These are phyloP conservation scores for Parascedosporium putredinis DNA, from an alignment of 2,329 filamentous ascomycete genomes.

Conservation along the genomic window DNA sequence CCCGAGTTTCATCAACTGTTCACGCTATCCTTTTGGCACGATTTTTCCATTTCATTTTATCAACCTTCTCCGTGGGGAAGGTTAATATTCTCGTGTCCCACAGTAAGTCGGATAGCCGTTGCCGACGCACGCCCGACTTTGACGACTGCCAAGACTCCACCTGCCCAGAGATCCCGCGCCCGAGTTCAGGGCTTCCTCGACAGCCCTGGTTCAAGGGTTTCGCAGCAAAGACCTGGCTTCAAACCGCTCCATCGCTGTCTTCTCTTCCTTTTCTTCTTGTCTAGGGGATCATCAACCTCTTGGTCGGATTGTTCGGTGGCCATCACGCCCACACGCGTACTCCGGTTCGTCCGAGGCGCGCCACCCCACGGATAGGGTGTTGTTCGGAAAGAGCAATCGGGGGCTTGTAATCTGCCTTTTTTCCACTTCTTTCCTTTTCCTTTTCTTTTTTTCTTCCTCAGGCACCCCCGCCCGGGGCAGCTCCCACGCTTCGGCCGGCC, in stretches of 20 bases:
- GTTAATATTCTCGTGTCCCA: neutral
- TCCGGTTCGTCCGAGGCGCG: neutral
- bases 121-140: neutral
- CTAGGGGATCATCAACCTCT: neutral
- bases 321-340: neutral
- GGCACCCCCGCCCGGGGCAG: conserved; percentile 6
- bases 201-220: neutral
- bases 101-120: neutral
- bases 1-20: too few relatives aligned
- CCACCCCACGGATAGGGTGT: neutral
- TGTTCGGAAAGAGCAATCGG: neutral
- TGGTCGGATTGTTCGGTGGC: neutral
- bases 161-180: neutral
- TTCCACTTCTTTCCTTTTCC: neutral
- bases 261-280: neutral
- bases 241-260: too few relatives aligned
- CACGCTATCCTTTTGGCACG: neutral
- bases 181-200: neutral
- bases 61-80: neutral
- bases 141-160: conserved; percentile 1
- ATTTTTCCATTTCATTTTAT: neutral
- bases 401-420: neutral
- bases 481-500: conserved; percentile 6
- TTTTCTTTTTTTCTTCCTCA: neutral
- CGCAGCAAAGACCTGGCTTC: neutral